Base-by-base conservation (phyloP, 352 stramenopile genomes). In the Globisporangium nodosum region DNA sequence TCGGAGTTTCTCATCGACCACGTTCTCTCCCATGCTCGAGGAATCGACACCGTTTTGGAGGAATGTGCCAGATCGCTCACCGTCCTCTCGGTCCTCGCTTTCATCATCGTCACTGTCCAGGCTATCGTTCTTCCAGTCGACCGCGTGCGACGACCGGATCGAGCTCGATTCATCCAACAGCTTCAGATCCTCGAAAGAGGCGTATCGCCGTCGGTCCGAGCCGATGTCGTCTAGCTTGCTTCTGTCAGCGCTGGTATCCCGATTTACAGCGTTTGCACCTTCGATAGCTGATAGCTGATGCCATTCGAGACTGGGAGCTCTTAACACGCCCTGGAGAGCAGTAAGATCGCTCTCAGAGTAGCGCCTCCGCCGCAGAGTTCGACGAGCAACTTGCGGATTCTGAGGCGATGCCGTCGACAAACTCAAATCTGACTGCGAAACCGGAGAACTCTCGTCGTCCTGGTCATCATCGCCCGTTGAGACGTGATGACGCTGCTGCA, bases 1-100 rank as follows among this genome's bases (percentile, higher is more conserved):
- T 4, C 81, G 73, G 5, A 90, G 45, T 56, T 90, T 90, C 39
- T 87, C 81, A 35, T 90, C 81, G 18, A 90, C 52, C 16, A 56
- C 60, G 30, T 69, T 55, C 33, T 79, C 73, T 58, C 81, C 72
- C 12, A 57, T 42, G 61, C 60, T 39, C 58, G 50, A 21, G 51
- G 57, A 15, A 51, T 55, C 4, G 65, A 60, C 48, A 24, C 67
- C 62, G 1, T 46, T 46, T 0, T 58, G 31, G 13, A 35, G n/a
- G 16, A 46, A 45, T 24, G 55, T 31, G 21, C 5, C 55, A 45
- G 50, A 64, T 21, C 42, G 50, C 21, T 68, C 54, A 15, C 2
- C 31, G 9, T 59, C 47, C 11, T 61, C 48, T 15, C 37, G 24
- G 24, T 53, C 52, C 1, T 70, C 56, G 12, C 35, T 30, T 16